Base-by-base conservation (phyloP, 2,329 filamentous ascomycete genomes). In the Hypoxylon sp. region DNA sequence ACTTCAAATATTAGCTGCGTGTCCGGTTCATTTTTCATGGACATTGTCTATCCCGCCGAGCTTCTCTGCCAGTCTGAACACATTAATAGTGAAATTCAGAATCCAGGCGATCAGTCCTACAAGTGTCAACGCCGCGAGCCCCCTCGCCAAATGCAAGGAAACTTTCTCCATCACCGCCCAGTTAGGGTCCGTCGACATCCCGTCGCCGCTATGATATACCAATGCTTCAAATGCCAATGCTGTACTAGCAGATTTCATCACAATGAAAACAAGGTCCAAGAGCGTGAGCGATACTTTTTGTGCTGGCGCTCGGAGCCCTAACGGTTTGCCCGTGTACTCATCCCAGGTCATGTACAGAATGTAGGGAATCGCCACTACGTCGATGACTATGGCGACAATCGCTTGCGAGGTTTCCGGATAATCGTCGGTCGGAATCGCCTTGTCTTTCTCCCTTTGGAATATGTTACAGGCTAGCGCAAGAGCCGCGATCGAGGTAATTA, bases 281-380 rank as follows among this genome's bases (percentile, higher is more conserved):
- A 99, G 88, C 67, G 98, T 92, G 54, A 99, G 88, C 13, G 92
- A 89, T 71, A 97, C 92, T 79, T 99, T 99, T 53, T 93, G 91
- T 62, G 90, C 90, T 8, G 93, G 90, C 6, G 90, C 91, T 47
- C 97, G 92, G 67, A 99, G 83, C 1, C 96, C 96, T 19, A 99
- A 84, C 21, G 97, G 96, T 78, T 97, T 97, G 31, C 93, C 93
- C 4, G 93, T 96, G 81, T 98, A 98, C 82, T 99, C 96, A 77
- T 99, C 96, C 82, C 91, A 97, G 24, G 94, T 97, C 82, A 98
- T 96, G 81, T 97, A 98, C 53, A 92, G 83, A 61, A 97, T 91
- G 80, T 98, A 99, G 2, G 95, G 89, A 65, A 98, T 87, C 2
- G 96, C 95, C 13, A 98, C 87, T 6, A 91, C 89, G 80, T 98